Conservation (phyloP, 257 asterid species). For the Paulownia fortunei region DNA sequence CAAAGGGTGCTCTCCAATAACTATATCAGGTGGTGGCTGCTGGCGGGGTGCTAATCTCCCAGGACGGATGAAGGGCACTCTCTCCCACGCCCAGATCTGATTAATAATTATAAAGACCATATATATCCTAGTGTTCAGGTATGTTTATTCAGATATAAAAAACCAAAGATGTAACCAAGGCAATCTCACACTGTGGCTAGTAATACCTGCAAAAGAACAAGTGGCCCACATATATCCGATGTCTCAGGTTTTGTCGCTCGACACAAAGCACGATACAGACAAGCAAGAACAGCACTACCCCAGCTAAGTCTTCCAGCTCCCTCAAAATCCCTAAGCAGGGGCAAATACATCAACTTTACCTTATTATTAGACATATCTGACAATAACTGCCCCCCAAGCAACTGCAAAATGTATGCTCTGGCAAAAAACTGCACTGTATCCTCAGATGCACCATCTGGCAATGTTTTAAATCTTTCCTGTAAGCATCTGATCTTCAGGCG, state of each 20-base stretch:
- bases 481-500: slow-evolving; percentile 72
- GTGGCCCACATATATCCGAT: slow-evolving; percentile 81
- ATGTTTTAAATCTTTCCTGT: slow-evolving; percentile 65
- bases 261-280: slow-evolving; percentile 77
- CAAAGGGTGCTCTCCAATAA: slow-evolving; percentile 51
- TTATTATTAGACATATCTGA: slow-evolving; percentile 82
- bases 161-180: slow-evolving; percentile 25
- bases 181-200: too few relatives aligned
- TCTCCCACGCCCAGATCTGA: slow-evolving; percentile 93
- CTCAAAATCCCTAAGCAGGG: slow-evolving; percentile 72
- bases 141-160: too few relatives aligned
- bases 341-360: slow-evolving; percentile 86
- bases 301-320: slow-evolving; percentile 73
- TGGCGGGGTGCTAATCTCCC: slow-evolving; percentile 78
- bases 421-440: slow-evolving; percentile 62
- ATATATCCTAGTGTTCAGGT: slow-evolving; percentile 25
- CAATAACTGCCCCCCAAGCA: slow-evolving; percentile 76
- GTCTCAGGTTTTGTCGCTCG: slow-evolving; percentile 81
- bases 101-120: slow-evolving; percentile 22
- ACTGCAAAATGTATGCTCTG: slow-evolving; percentile 76
- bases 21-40: slow-evolving; percentile 54
- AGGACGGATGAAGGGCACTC: slow-evolving; percentile 77
- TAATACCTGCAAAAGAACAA: slow-evolving; percentile 82
- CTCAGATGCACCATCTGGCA: slow-evolving; percentile 68
- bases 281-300: slow-evolving; percentile 81